Conservation (phyloP, 2,329 filamentous ascomycete species). For the Chaetomiaceae sp. region DNA sequence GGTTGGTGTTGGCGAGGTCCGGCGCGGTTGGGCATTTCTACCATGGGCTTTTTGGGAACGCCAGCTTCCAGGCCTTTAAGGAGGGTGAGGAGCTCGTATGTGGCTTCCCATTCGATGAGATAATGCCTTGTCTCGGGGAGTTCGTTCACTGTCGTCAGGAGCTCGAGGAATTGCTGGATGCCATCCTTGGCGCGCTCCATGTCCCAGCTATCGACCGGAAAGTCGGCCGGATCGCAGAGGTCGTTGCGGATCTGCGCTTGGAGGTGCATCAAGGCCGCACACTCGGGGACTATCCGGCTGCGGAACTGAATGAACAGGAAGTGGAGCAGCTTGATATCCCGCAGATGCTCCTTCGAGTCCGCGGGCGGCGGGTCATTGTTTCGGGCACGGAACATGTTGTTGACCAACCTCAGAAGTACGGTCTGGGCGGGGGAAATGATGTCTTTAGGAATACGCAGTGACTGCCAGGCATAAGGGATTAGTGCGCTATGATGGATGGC, state of each 20-base stretch:
- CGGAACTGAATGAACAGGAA: constrained; percentile 93
- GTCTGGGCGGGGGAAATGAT: constrained; percentile 95
- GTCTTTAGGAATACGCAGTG: constrained; percentile 86
- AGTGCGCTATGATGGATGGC: constrained; percentile 85
- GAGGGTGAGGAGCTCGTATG: constrained; percentile 82
- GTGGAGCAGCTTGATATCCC: constrained; percentile 64
- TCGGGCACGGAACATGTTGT: constrained; percentile 73
- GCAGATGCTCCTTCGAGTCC: constrained; percentile 50
- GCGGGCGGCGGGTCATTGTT: constrained; percentile 40
- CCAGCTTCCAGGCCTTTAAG: constrained; percentile 83
- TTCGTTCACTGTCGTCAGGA: constrained; percentile 85
- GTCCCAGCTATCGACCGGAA: constrained; percentile 93
- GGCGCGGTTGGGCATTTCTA: constrained; percentile 39
- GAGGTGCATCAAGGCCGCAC: constrained; percentile 87
- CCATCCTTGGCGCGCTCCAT: constrained; percentile 97
- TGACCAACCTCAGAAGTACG: constrained; percentile 84
- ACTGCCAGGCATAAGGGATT: constrained; percentile 88
- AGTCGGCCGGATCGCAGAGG: constrained; percentile 73
- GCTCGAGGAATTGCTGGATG: constrained; percentile 89
- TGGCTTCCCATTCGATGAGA: constrained; percentile 86
- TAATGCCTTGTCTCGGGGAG: constrained; percentile 77
- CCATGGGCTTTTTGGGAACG: constrained; percentile 76
- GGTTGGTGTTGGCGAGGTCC: constrained; percentile 24
- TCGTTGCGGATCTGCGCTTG: constrained; percentile 84
- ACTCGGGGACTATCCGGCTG: constrained; percentile 88